Evolutionary conservation across 2,329 filamentous ascomycete genomes (phyloP).

Genomic region (Septoria linicola): DNA sequence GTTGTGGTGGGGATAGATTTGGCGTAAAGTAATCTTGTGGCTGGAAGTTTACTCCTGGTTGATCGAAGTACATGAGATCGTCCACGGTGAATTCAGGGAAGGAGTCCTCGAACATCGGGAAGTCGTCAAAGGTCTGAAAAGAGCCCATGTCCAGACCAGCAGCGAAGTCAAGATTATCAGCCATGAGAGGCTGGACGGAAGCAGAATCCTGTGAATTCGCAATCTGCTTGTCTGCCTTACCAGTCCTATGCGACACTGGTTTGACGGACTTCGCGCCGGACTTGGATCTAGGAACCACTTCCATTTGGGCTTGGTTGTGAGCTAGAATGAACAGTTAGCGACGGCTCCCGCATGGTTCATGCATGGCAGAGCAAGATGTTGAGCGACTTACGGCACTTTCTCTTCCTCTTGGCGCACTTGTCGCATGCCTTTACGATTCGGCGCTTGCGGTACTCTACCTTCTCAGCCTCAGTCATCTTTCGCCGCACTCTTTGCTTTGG

Average conservation of each 20-base stretch:
- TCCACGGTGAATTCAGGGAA: constrained; percentile 26
- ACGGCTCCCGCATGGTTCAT: too few relatives aligned
- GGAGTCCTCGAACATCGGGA: constrained; percentile 31
- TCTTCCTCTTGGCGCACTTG: constrained; percentile 39
- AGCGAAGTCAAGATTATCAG: constrained; percentile 17
- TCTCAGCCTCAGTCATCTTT: constrained; percentile 42
- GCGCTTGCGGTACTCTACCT: constrained; percentile 41
- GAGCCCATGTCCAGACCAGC: constrained; percentile 18
- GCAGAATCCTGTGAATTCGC: constrained; percentile 1
- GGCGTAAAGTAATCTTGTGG: constrained; percentile 20
- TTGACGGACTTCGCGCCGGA: constrained; percentile 10
- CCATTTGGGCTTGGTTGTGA: constrained; percentile 37
- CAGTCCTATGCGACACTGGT: constrained; percentile 5
- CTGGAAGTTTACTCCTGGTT: constrained; percentile 5
- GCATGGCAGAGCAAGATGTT: too few relatives aligned
- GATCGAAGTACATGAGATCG: constrained; percentile 21
- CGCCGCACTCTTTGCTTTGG: constrained; percentile 38
- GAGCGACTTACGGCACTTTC: constrained; percentile 31
- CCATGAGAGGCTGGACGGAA: constrained; percentile 2
- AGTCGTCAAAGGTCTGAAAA: constrained; percentile 30
- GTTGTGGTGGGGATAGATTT: constrained; percentile 13
- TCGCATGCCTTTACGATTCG: constrained; percentile 41
- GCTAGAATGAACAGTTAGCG: not conserved
- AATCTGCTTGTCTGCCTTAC: constrained; percentile 1
- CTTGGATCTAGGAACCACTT: constrained; percentile 22